Base-by-base conservation (phyloP, 1,284 basidiomycete genomes). In the Lentinula novae-zelandiae region DNA sequence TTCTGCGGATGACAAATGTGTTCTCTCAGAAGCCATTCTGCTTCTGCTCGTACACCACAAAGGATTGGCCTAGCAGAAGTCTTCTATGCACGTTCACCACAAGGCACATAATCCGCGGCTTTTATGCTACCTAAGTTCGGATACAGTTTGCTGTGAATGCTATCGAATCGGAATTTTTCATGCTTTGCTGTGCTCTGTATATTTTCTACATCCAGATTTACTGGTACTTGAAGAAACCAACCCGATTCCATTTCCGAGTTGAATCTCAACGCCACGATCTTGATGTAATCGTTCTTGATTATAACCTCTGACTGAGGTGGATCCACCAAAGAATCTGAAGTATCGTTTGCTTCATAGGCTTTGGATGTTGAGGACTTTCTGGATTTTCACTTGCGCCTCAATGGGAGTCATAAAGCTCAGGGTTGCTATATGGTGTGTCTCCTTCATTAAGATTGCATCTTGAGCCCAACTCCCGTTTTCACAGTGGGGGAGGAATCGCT, bases 401-500 rank as follows among this genome's bases (percentile, higher is more conserved):
- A 57, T 57, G 60, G 48, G 36, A 31, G 36, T 48, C 22, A 56
- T 63, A n/a, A 63, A 57, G 49, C 60, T 68, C 33, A 62, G 63
- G 53, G 66, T 68, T 27, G 67, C 66, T 17, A 65, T 68, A 39
- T 68, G 67, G 67, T 68, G 51, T 38, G 63, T 52, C 49, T 34
- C 40, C 12, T 27, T 38, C 5, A 38, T 34, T 27, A 13, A 42
- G 54, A 27, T 46, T 56, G 39, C 46, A 17, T 6, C 31, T 42
- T 8, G 31, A 27, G n/a, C 27, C 15, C n/a, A 17, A 48, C 13
- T 31, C 22, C 34, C 31, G 7, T 44, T 44, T 33, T 54, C n/a
- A 9, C 40, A 75, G 73, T 48, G 73, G 73, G 20, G 72, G 70
- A 15, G 73, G 73, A 27, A 69, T 74, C 13, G 73, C 68, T 33